Conservation (phyloP, 306 rosid species). For the Prunus davidiana region DNA sequence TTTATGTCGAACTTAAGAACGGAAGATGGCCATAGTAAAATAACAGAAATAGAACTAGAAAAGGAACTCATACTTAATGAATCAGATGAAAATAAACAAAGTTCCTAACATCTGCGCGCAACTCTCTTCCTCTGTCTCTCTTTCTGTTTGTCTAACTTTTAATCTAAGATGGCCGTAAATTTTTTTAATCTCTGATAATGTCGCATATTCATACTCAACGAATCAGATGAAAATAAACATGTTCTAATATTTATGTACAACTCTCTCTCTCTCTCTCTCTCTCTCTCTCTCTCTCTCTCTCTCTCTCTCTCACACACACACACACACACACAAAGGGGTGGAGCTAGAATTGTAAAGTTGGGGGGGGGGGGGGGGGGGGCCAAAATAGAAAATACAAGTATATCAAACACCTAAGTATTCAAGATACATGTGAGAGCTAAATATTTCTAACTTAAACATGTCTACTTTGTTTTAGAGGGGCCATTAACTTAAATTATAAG, state of each 20-base stretch:
- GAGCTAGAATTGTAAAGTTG: no score
- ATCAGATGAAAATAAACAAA: not conserved
- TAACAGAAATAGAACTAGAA: not conserved
- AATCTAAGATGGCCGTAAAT: no score
- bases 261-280: not conserved
- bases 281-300: no score
- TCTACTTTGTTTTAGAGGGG: no score
- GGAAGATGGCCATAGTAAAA: not conserved
- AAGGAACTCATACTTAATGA: not conserved
- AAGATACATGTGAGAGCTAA: no score
- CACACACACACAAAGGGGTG: not conserved
- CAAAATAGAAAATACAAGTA: no score
- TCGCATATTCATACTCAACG: not conserved
- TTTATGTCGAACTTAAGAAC: not conserved
- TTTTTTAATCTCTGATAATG: not conserved
- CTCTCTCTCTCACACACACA: no score
- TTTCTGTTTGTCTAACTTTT: no score
- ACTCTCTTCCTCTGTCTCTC: not conserved
- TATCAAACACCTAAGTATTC: no score
- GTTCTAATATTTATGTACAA: not conserved
- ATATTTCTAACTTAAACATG: no score
- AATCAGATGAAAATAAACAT: not conserved
- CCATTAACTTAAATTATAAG: no score
- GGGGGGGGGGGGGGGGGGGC: no score
- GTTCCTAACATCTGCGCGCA: not conserved